Evolutionary conservation across 192 early-diverging fungal species (phyloP), one percentile per base, ranked within the genome.

Genomic region (Coemansia reversa): DNA sequence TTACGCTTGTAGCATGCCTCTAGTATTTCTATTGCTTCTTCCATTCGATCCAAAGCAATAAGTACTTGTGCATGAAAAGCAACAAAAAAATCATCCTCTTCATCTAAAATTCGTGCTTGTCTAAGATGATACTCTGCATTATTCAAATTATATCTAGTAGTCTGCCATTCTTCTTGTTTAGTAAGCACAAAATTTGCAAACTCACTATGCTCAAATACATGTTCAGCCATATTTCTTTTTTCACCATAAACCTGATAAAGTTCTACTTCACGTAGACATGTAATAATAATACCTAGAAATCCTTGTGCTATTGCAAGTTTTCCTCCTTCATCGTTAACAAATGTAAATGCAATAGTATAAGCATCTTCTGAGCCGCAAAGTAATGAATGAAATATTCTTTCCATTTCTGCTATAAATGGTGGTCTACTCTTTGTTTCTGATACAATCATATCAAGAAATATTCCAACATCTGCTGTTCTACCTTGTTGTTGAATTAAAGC

Each of bases 241-340:
- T 35, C 33, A 5, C 20, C 30, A 7, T 20, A 24, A 2, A 49
- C 7, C 32, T 20, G 65, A 2, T 51, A 60, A 12, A 67, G 28
- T 23, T 79, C 76, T 7, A 64, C 22, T 27, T 79, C 76, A 0
- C 77, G 65, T 62, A 80, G 25, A 60, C 72, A 74, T 0, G 72
- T 68, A 14, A 63, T 62, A n/a, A 80, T 29, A 3, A 74, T 62
- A 6, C 77, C 77, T 6, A 69, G 49, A 11, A 67, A 74, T 7
- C 72, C 77, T 7, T 74, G 69, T 4, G 77, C 67, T 42, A 71
- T 8, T 5, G 72, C 55, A 23, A 71, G 51, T 11, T 63, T 68
- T 20, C 51, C 58, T 20, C 77, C 77, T 3, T 39, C 51, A 7
- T 80, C 69, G 42, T 65, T 62, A 1, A 51, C 27, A 51, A 80